Base-by-base conservation (phyloP, 495 filamentous ascomycete species). In the Xylaria acuta region DNA sequence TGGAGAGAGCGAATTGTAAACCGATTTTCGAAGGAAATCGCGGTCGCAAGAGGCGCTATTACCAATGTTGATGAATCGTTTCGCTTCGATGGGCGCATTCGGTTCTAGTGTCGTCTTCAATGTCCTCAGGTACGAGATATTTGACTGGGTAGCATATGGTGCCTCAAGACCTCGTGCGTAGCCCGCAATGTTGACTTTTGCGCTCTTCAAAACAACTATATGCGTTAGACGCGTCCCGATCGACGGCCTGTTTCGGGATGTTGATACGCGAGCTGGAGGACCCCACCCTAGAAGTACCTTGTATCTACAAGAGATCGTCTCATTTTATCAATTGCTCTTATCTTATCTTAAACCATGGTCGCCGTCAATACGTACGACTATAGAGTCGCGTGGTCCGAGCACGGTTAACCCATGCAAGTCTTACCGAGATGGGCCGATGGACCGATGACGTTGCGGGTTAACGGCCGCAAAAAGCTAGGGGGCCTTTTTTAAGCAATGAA, bases 181-280 rank as follows among this genome's bases (percentile, higher is more conserved):
- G 20, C n/a, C 12, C 20, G 30, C 32, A 53, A 40, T 67, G 64
- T 67, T 51, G 64, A 47, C 41, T 53, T 51, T 53, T 22, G 64
- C 32, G 11, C 1, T 7, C 45, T 36, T 67, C 64, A 51, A 70
- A 64, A 45, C 30, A 64, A 62, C 22, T 32, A 63, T 34, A 41
- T 64, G 41, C 59, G 49, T 7, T 27, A 51, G 69, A 71, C 69
- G 69, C 69, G 69, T 71, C 69, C 65, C 8, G 18, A 41, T 40
- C 25, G 25, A 54, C 59, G 58, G n/a, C 69, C 47, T 51, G 38
- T 51, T 40, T 36, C n/a, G 40, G 41, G 40, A 69, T 70, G 68
- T 62, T 53, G 45, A 64, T 34, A 18, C 69, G 59, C 60, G 69
- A 63, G 32, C 47, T 49, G 22, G 32, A 43, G 53, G 69, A 45